These are phyloP conservation scores for Amaranthus tricolor DNA, from an alignment of 179 eudicot genomes.

Conservation along the genomic window DNA sequence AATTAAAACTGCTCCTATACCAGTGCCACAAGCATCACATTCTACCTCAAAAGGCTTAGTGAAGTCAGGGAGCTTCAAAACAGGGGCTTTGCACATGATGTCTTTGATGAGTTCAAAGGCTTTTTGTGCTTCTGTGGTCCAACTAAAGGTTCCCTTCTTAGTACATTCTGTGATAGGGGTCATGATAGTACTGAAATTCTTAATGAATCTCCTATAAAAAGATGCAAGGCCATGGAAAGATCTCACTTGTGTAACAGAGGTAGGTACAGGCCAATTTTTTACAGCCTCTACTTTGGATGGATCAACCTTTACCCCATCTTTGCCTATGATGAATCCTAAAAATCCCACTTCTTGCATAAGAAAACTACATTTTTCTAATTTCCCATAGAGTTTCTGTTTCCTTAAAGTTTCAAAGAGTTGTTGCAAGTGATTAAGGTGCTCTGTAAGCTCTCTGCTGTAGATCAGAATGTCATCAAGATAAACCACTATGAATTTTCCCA, in stretches of 20 bases:
- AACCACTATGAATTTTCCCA: too few species aligned
- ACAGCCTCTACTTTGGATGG: too few species aligned
- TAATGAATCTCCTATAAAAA: slow-evolving; percentile 1
- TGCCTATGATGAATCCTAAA: too few species aligned
- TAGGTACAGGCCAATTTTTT: background rate
- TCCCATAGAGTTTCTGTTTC: too few species aligned
- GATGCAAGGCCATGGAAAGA: slow-evolving; percentile 9
- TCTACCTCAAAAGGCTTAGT: background rate
- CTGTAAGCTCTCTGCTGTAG: too few species aligned
- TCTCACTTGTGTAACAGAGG: background rate
- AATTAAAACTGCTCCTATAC: background rate
- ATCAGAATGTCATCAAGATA: too few species aligned
- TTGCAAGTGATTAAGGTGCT: too few species aligned
- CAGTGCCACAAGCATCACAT: background rate
- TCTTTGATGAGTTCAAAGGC: too few species aligned
- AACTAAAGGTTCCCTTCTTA: background rate
- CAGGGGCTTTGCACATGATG: background rate
- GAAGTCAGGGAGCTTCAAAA: background rate
- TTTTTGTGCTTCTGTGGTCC: background rate
- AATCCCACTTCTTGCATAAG: too few species aligned
- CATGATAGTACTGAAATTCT: background rate
- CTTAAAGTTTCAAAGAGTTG: too few species aligned
- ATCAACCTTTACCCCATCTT: too few species aligned
- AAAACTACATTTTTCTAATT: too few species aligned
- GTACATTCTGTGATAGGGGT: background rate